phyloP scores from a whole-genome alignment of 139 green algal species.

The Coelastrella sp. region DNA sequence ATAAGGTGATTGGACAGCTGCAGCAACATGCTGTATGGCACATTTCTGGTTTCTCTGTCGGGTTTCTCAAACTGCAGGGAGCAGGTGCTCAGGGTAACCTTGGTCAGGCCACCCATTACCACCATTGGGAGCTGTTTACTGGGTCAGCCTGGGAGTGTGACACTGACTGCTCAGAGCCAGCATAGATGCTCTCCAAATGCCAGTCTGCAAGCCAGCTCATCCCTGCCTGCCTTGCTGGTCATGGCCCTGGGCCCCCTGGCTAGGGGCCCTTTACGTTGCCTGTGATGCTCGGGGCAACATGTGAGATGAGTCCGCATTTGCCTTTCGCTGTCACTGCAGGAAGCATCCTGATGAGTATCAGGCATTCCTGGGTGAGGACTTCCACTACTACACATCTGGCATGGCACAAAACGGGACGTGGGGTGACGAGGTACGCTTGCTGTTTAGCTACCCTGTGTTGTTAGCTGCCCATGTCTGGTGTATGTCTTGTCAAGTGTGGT shows the following conservation, averaged over 20 bases:
- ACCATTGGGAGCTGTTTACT: no score
- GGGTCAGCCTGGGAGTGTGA: no score
- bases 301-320: neutral
- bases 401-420: conserved; percentile 51
- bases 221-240: no score
- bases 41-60: no score
- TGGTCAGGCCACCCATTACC: no score
- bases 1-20: conserved; percentile 23
- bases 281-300: neutral
- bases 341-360: conserved; percentile 47
- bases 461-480: neutral
- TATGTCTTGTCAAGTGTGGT: neutral
- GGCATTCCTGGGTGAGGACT: conserved; percentile 62
- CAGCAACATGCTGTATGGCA: no score
- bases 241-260: no score
- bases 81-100: no score
- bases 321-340: neutral
- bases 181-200: no score
- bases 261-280: neutral
- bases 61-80: no score
- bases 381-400: conserved; percentile 45
- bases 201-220: no score
- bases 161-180: no score
- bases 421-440: conserved; percentile 56
- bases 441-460: neutral